Conservation (phyloP, 179 eudicot genomes). For the Carnegiea gigantea region DNA sequence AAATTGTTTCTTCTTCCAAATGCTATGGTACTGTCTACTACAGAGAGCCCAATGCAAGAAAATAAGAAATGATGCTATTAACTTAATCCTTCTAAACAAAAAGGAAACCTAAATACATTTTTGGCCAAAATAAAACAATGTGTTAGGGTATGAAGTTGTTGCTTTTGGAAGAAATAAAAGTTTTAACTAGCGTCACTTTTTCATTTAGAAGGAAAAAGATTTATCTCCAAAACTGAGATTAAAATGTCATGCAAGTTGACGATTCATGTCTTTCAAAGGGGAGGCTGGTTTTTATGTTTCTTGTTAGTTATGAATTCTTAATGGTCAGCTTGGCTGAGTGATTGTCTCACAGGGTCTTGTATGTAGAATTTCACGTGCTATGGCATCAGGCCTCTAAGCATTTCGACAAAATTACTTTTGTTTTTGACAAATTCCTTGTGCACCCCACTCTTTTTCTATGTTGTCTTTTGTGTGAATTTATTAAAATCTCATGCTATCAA, state of each 20-base stretch:
- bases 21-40: conserved; percentile 44
- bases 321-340: background rate
- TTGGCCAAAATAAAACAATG: no score
- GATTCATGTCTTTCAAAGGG: background rate
- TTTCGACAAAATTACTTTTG: background rate
- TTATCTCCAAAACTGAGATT: background rate
- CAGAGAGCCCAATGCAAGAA: no score
- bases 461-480: background rate
- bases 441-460: background rate
- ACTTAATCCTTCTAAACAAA: background rate
- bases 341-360: background rate
- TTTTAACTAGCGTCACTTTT: background rate
- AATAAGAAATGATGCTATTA: background rate
- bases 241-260: background rate
- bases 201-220: background rate
- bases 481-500: conserved; percentile 7
- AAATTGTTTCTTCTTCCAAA: conserved; percentile 71
- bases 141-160: no score
- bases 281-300: background rate
- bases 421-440: background rate
- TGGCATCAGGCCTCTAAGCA: background rate
- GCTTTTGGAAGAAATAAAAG: background rate
- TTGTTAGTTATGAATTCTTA: background rate
- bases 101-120: background rate
- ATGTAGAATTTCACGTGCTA: background rate